These are phyloP conservation scores for Hypocreales sp. DNA, from an alignment of 2,329 filamentous ascomycete genomes.

Conservation along the genomic window DNA sequence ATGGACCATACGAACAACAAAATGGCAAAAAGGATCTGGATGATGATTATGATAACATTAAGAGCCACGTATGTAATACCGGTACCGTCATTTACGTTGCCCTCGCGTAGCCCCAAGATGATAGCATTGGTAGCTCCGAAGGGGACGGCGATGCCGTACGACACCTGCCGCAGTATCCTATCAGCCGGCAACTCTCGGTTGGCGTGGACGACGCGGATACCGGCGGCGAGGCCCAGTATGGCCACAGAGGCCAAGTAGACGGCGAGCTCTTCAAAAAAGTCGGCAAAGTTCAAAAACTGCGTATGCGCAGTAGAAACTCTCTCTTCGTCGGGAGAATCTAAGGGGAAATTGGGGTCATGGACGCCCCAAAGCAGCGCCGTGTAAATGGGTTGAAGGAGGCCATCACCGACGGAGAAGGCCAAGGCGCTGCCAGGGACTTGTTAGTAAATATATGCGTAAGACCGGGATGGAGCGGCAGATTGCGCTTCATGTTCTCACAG, in stretches of 20 bases:
- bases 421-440: too few species aligned
- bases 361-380: too few species aligned
- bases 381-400: conserved; percentile 1
- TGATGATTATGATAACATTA: conserved; percentile 4
- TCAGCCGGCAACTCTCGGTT: conserved; percentile 2
- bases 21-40: conserved; percentile 6
- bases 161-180: conserved; percentile 5
- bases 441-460: too few species aligned
- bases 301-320: too few species aligned
- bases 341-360: too few species aligned
- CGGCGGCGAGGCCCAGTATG: conserved; percentile 9
- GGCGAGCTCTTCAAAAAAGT: conserved; percentile 2
- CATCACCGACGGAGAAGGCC: conserved; percentile 1
- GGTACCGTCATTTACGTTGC: too few species aligned
- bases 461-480: too few species aligned
- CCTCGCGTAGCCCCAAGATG: conserved; percentile 7
- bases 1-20: conserved; percentile 6
- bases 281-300: too few species aligned
- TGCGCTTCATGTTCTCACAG: too few species aligned
- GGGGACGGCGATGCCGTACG: conserved; percentile 5
- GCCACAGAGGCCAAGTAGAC: conserved; percentile 9
- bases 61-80: too few species aligned
- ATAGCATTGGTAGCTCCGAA: conserved; percentile 6
- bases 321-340: too few species aligned
- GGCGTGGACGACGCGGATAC: conserved; percentile 6